Conservation (phyloP, 164 flowering plant species). For the Saururus chinensis region DNA sequence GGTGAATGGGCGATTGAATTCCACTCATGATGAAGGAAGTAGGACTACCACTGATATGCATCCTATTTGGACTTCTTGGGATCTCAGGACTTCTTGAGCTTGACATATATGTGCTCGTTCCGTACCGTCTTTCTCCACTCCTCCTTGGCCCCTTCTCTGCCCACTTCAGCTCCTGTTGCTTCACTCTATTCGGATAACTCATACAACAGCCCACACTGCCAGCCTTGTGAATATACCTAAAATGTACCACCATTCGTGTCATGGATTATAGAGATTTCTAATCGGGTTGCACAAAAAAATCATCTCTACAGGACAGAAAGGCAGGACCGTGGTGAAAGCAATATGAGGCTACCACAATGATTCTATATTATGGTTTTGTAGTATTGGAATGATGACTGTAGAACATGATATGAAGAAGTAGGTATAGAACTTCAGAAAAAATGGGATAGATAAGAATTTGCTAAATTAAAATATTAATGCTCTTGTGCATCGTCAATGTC, state of each 20-base stretch:
- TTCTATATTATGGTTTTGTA: too few species aligned
- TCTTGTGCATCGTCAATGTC: too few species aligned
- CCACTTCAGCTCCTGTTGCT: constrained; percentile 51
- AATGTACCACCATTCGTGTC: not conserved
- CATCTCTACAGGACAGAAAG: too few species aligned
- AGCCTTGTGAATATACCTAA: constrained; percentile 55
- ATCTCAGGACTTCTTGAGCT: constrained; percentile 1
- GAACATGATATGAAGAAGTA: too few species aligned
- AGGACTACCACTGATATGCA: not conserved
- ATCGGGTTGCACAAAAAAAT: too few species aligned
- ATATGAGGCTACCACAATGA: too few species aligned
- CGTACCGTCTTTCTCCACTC: constrained; percentile 12
- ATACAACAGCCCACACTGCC: constrained; percentile 38
- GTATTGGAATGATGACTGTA: too few species aligned
- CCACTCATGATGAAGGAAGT: constrained; percentile 4
- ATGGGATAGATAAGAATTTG: too few species aligned
- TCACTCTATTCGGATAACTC: constrained; percentile 31
- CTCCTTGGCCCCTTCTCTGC: constrained; percentile 60
- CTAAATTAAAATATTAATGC: too few species aligned
- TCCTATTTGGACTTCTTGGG: constrained; percentile 5
- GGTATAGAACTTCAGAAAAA: too few species aligned
- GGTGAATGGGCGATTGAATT: not conserved
- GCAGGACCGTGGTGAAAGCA: too few species aligned
- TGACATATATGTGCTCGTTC: constrained; percentile 14
- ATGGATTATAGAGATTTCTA: too few species aligned